Conservation (phyloP, 768 basidiomycete species). For the Dioszegia aurantiaca region DNA sequence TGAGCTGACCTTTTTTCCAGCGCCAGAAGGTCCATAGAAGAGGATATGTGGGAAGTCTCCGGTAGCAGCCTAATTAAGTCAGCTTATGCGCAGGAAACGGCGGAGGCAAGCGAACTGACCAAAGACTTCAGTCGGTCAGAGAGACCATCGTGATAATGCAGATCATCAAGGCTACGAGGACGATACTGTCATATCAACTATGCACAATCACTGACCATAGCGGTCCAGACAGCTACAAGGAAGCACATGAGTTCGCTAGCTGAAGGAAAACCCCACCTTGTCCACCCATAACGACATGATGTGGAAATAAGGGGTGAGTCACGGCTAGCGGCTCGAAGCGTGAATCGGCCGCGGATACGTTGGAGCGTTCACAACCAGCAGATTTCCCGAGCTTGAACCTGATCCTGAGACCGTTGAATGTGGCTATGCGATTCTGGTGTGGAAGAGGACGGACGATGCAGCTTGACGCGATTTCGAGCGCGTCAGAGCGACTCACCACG, state of each 20-base stretch:
- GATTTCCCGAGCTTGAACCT: too few relatives aligned
- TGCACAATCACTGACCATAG: too few relatives aligned
- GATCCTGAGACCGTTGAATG: too few relatives aligned
- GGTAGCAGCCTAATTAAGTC: conserved; percentile 64
- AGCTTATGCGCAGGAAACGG: background rate
- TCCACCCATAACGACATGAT: conserved; percentile 60
- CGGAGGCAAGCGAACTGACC: conserved; percentile 53
- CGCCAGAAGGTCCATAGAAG: conserved; percentile 94
- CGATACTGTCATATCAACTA: too few relatives aligned
- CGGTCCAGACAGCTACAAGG: too few relatives aligned
- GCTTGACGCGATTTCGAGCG: background rate
- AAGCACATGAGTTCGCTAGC: too few relatives aligned
- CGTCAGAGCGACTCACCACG: too few relatives aligned
- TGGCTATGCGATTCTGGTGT: background rate
- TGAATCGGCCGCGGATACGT: too few relatives aligned
- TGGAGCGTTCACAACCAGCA: too few relatives aligned
- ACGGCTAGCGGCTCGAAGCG: too few relatives aligned
- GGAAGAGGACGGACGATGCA: background rate
- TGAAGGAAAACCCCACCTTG: conserved; percentile 53
- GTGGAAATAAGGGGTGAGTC: too few relatives aligned
- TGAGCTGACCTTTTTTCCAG: conserved; percentile 80
- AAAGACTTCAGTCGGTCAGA: conserved; percentile 76
- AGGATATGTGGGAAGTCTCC: conserved; percentile 97
- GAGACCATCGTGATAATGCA: conserved; percentile 82
- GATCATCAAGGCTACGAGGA: conserved; percentile 74